Base-by-base conservation (phyloP, 176 grass and related monocot genomes). In the Phoenix dactylifera region DNA sequence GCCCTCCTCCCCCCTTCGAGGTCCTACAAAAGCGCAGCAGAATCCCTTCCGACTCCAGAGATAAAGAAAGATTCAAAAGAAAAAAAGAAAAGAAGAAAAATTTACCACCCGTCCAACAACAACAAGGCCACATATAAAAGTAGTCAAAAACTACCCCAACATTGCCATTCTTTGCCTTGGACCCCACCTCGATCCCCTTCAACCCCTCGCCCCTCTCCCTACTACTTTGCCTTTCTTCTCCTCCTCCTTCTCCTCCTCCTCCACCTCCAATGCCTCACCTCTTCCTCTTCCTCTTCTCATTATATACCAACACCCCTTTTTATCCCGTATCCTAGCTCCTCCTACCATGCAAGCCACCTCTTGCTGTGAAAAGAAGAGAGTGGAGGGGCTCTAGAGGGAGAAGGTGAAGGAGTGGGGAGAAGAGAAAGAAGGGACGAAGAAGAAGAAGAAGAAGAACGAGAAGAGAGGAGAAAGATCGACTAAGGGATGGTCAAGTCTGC, bases 1-100 rank as follows among this genome's bases (percentile, higher is more conserved):
- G 9, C 54, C 19, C n/a, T 14, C 54, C 54, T 56, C 18, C 10
- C 18, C 10, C 54, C 22, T 7, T 22, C n/a, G 5, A 18, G 24
- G 23, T 35, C 58, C 58, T 60, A 60, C 58, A 60, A 60, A 60
- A 60, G 58, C 16, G 58, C 58, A 60, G 4, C 58, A 60, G 58
- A 60, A 60, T 60, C 58, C 6, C 58, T 18, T 35, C 58, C 58
- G 12, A 60, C 58, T 60, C 26, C 58, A 39, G 20, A 60, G 17
- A 35, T 26, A 60, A n/a, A 60, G 26, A 60, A 60, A 39, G 26
- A 26, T 7, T 44, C 35, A 60, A 60, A 39, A 60, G 16, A 26
- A 6, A 59, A 59, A 60, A 39, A 22, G 19, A 56, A 22, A 18
- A 56, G n/a, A 18, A 56, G 7, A 22, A 18, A 56, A 7, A 56